A percentile compares a stretch with the other conserved stretches of the same genome.
These are phyloP conservation scores for Cerrena zonata DNA, from an alignment of 1,284 basidiomycete genomes.

Conservation along the genomic window DNA sequence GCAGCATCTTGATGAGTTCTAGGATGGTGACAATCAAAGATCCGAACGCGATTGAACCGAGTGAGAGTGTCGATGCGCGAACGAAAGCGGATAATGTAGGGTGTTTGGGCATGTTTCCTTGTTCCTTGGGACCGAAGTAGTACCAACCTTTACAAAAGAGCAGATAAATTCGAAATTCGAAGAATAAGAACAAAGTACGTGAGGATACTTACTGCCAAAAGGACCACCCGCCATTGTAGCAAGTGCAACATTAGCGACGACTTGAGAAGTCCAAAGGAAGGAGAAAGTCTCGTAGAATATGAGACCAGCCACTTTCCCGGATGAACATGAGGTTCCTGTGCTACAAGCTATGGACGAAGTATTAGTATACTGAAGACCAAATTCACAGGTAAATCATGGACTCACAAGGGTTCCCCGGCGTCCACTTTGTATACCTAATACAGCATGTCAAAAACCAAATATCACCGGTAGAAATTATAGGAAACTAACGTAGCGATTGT, in stretches of 20 bases:
- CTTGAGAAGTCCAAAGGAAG: constrained; percentile 80
- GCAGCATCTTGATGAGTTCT: constrained; percentile 66
- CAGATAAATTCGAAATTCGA: not conserved
- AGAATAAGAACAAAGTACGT: not conserved
- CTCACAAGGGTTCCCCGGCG: constrained; percentile 65
- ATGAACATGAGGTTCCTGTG: constrained; percentile 42
- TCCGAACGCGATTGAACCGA: constrained; percentile 88
- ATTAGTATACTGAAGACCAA: not conserved
- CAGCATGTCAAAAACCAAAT: constrained; percentile 1
- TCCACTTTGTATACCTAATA: constrained; percentile 67
- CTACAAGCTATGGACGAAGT: constrained; percentile 28
- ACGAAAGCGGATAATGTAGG: constrained; percentile 70
- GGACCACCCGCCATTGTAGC: constrained; percentile 76
- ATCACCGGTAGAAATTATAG: constrained; percentile 7
- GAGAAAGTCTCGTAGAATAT: constrained; percentile 77
- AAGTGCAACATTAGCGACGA: constrained; percentile 73
- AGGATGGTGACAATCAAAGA: constrained; percentile 84
- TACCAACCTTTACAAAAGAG: constrained; percentile 48
- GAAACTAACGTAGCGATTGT: constrained; percentile 63
- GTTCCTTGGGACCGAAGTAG: constrained; percentile 62
- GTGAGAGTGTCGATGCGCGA: constrained; percentile 77
- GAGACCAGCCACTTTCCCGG: constrained; percentile 57
- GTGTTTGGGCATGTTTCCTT: constrained; percentile 64
- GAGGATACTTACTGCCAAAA: constrained; percentile 42
- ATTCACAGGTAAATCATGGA: constrained; percentile 5